Evolutionary conservation across 306 rosid genomes (phyloP), one percentile per base, ranked within the genome.

Genomic region (Heteromeles arbutifolia): DNA sequence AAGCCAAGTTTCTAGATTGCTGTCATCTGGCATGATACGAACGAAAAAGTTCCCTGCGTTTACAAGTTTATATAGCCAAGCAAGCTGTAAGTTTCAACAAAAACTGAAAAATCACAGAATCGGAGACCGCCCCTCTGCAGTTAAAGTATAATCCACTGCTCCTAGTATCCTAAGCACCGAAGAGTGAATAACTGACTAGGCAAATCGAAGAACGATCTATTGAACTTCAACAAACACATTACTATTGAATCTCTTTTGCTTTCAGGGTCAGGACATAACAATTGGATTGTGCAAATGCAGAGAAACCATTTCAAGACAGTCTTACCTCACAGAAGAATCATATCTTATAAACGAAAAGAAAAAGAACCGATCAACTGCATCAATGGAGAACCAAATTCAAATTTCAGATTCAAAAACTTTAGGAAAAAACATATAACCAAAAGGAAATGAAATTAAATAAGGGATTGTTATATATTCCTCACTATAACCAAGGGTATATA

Each of bases 401-500:
- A 88, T 77, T 59, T 74, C 76, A 80, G 79, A 77, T 67, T 75
- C 73, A 69, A 71, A 61, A 71, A 80, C 39, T 44, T 50, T 0
- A 63, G 52, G 72, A 31, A 76, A 52, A 37, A 62, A 67, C 53
- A 28, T 70, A 67, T 32, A 65, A 83, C 64, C 37, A 65, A 71
- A 61, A 3, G 59, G 45, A 73, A 62, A 28, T 41, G 63, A 76
- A 75, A 83, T 56, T 32, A 76, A 89, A 81, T 81, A 79, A 82
- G 72, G 76, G 86, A 77, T 62, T 72, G 43, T 74, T 34, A 64
- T 81, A 70, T 88, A 86, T 88, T 85, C 86, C 82, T 81, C 78
- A 77, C 84, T 91, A 83, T 81, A 86, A 83, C 79, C 83, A 85
- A 84, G 82, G 73, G 74, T 82, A 78, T 85, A 81, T 87, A 84